Evolutionary conservation across 1,284 basidiomycete genomes (phyloP).

Genomic region (Hortiboletus rubellus): DNA sequence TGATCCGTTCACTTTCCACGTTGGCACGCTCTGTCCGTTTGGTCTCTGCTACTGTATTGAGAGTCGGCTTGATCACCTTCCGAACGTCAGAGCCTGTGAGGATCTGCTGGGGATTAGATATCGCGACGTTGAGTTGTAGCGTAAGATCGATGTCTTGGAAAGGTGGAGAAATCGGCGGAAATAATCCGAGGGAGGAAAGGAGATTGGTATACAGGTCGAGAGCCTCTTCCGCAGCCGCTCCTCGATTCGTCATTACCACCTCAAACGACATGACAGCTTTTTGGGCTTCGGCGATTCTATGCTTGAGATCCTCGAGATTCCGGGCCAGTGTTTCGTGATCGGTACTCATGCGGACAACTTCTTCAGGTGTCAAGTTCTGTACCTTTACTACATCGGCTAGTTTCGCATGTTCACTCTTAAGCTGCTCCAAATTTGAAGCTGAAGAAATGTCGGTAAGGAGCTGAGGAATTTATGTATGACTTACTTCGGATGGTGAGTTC

Average conservation of each 20-base stretch:
- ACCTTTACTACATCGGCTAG: constrained; percentile 67
- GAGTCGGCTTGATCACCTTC: constrained; percentile 67
- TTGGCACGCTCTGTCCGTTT: constrained; percentile 66
- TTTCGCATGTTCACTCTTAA: constrained; percentile 62
- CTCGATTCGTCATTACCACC: constrained; percentile 74
- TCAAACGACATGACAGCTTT: constrained; percentile 73
- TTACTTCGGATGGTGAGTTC: constrained; percentile 57
- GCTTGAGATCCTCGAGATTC: constrained; percentile 72
- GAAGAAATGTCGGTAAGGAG: constrained; percentile 11
- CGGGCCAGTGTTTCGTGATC: constrained; percentile 75
- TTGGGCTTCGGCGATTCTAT: constrained; percentile 71
- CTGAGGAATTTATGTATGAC: constrained; percentile 10
- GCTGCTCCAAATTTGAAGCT: constrained; percentile 60
- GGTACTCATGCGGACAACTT: constrained; percentile 83
- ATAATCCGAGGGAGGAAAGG: constrained; percentile 70
- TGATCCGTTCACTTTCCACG: constrained; percentile 72
- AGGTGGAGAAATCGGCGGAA: constrained; percentile 67
- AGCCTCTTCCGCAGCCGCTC: constrained; percentile 75
- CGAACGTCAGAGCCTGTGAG: constrained; percentile 65
- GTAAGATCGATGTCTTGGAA: constrained; percentile 68
- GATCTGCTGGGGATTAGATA: constrained; percentile 63
- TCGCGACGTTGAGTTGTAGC: constrained; percentile 73
- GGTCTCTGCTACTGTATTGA: constrained; percentile 66
- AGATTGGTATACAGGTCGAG: constrained; percentile 73
- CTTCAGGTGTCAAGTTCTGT: constrained; percentile 84